A percentile compares a stretch with the other conserved stretches of the same genome.
These are phyloP conservation scores for Moesziomyces sp. DNA, from an alignment of 1,284 basidiomycete species.

Conservation along the genomic window DNA sequence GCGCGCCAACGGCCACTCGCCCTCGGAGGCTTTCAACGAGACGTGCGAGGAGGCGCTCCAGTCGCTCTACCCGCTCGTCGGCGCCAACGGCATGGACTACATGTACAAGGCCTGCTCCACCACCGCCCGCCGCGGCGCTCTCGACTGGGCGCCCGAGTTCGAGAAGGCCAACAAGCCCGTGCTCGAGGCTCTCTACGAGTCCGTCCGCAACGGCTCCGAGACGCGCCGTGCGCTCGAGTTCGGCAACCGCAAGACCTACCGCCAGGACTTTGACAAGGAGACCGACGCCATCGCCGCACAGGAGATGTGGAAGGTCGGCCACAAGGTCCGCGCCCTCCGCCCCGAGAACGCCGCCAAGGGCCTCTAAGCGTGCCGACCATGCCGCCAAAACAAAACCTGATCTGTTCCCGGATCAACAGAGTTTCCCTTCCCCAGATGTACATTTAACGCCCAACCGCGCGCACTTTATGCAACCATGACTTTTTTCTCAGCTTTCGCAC, in stretches of 20 bases:
- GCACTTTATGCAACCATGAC: neutral
- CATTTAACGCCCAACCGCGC: conserved; percentile 5
- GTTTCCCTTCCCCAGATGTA: neutral
- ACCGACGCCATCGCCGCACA: conserved; percentile 93
- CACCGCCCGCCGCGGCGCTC: conserved; percentile 95
- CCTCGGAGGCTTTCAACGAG: conserved; percentile 99
- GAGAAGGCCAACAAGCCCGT: conserved; percentile 91
- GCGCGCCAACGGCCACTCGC: conserved; percentile 95
- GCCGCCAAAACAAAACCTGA: neutral
- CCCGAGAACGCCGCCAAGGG: conserved; percentile 58
- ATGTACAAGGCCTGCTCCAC: conserved; percentile 97
- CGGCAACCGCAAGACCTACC: conserved; percentile 92
- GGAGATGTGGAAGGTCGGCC: conserved; percentile 81
- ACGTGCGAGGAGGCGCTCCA: conserved; percentile 96
- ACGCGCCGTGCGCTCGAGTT: conserved; percentile 96
- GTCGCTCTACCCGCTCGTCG: conserved; percentile 96
- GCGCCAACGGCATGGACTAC: conserved; percentile 98
- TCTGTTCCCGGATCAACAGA: neutral
- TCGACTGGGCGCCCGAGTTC: conserved; percentile 99
- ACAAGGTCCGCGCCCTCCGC: conserved; percentile 63
- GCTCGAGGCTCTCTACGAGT: conserved; percentile 94
- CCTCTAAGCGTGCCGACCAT: conserved; percentile 18
- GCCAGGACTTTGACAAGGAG: conserved; percentile 91
- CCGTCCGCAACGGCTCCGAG: conserved; percentile 93
- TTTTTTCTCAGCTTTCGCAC: neutral